Base-by-base conservation (phyloP, 768 basidiomycete species). In the Cyclocybe cylindracea region DNA sequence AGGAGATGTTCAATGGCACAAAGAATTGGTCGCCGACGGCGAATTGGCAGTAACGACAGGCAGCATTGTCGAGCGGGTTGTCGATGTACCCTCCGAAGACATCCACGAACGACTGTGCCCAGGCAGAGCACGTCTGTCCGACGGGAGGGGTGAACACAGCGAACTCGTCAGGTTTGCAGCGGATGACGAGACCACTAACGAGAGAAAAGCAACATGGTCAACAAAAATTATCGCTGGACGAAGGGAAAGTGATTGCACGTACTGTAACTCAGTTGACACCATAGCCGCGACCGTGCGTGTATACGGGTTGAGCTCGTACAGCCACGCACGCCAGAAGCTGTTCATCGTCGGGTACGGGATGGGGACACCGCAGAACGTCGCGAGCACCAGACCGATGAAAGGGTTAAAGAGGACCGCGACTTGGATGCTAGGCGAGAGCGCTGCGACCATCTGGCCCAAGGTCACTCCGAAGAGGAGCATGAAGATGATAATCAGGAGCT, bases 321-420 rank as follows among this genome's bases (percentile, higher is more conserved):
- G 66, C 89, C 90, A 93, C 11, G 74, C 75, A 54, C 79, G 72
- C 87, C 87, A 91, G 76, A 90, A 91, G 24, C 65, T 63, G 8
- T 77, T 75, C 65, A 91, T 67, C 4, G 76, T 77, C 0, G 84
- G 80, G 51, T 79, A 86, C 0, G 88, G 89, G 48, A 91, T 82
- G 1, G 87, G 86, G 10, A 91, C 88, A 63, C 91, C 91, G 58
- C 88, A 90, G 79, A 92, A 92, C 11, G 84, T 78, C 3, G 80
- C 70, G 45, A 91, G 79, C 36, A 87, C 72, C 31, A 86, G 66
- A 39, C 78, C 72, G 43, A 91, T 54, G 77, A 90, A 87, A 2
- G 91, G 91, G 65, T 89, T 92, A 72, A 86, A 87, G 48, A 93
- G 70, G 5, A 88, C 87, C 8, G 90, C 90, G 35, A 90, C 82